phyloP scores from a whole-genome alignment of 768 basidiomycete species.

The Tylopilus cervinicoccineus region DNA sequence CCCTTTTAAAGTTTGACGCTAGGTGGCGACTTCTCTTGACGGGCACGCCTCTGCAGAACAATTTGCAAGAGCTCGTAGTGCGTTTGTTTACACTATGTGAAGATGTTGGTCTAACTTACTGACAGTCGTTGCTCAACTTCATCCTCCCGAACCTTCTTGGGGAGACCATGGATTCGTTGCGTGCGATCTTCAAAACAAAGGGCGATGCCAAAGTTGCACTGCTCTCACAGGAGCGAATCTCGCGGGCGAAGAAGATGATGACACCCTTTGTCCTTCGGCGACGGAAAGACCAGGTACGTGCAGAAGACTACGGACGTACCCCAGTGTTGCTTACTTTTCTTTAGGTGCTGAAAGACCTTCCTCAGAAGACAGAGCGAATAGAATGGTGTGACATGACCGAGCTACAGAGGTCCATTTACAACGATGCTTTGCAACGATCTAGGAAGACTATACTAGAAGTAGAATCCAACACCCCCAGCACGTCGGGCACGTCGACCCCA shows the following conservation, averaged over 20 bases:
- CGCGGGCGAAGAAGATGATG: slow-evolving; percentile 98
- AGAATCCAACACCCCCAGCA: slow-evolving; percentile 21
- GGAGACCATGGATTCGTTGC: slow-evolving; percentile 69
- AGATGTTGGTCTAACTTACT: slow-evolving; percentile 4
- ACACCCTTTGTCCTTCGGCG: slow-evolving; percentile 97
- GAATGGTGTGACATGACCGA: slow-evolving; percentile 94
- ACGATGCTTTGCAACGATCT: slow-evolving; percentile 79
- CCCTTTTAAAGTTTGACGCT: slow-evolving; percentile 79
- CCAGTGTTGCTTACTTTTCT: not conserved
- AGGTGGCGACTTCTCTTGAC: slow-evolving; percentile 91
- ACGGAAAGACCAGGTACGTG: slow-evolving; percentile 82
- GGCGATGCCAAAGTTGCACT: slow-evolving; percentile 87
- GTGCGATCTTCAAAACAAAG: slow-evolving; percentile 95
- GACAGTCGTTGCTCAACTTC: slow-evolving; percentile 94
- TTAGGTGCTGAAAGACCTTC: slow-evolving; percentile 89
- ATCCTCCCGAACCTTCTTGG: slow-evolving; percentile 90
- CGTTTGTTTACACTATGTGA: slow-evolving; percentile 24
- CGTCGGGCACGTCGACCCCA: slow-evolving; percentile 32
- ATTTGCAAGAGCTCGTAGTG: slow-evolving; percentile 86
- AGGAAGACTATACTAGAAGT: slow-evolving; percentile 70
- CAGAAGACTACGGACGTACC: not conserved
- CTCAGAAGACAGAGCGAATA: slow-evolving; percentile 87
- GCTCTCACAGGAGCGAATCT: slow-evolving; percentile 89
- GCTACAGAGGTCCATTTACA: slow-evolving; percentile 79
- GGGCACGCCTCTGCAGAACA: slow-evolving; percentile 93